Evolutionary conservation across 306 rosid species (phyloP), one percentile per base, ranked within the genome.

Genomic region (Purshia tridentata): DNA sequence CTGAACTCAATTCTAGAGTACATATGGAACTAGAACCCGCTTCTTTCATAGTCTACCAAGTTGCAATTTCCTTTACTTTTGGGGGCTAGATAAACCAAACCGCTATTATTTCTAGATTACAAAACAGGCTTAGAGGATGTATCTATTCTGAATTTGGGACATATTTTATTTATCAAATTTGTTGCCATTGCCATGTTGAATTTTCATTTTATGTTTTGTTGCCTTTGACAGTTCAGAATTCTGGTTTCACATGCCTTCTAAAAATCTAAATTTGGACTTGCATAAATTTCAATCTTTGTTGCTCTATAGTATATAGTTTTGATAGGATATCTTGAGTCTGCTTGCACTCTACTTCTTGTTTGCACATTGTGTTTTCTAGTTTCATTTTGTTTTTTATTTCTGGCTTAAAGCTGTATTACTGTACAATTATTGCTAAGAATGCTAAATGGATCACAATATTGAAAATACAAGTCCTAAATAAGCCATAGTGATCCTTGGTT

Each of bases 1-100:
- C 75, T 54, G 13, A 70, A 65, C 85, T 80, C 69, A 22, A 46
- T 73, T 76, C 73, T 65, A 57, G 14, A 46, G 72, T 48, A 51
- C 22, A 40, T 69, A 48, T 10, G 63, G 67, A 35, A 72, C 55
- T 61, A 29, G 49, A 29, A 58, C 44, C 44, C 16, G n/a, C 15
- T 39, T 73, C 10, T 78, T 77, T 76, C 51, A 35, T 59, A 11
- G 39, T 9, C 45, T 71, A 37, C 51, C 8, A 14, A 22, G 13
- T 15, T 14, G 9, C 22, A 2, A 20, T 13, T 42, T 45, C 57
- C 18, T 16, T 56, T 49, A 8, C 4, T 8, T 46, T 41, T 54
- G n/a, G 19, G 57, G 50, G 44, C 2, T 11, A 22, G 29, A 65
- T 23, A 61, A 51, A 53, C 29, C 58, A 2, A 53, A 7, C 58